Conservation (phyloP, 768 basidiomycete genomes). For the Lactarius tabidus region DNA sequence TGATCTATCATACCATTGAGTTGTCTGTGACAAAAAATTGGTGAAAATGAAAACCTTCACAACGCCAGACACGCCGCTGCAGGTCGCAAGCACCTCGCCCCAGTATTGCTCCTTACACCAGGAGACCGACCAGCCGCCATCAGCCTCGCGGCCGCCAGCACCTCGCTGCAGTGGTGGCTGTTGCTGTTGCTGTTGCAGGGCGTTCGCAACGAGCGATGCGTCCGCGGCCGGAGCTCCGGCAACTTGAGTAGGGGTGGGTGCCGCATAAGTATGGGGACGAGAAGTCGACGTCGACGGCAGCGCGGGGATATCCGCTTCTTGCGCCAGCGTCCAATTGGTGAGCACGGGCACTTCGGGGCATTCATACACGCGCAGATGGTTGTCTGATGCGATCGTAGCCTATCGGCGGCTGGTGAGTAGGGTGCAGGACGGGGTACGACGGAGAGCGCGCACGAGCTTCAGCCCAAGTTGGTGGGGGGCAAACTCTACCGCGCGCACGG, state of each 20-base stretch:
- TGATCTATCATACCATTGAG: conserved; percentile 46
- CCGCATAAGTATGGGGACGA: conserved; percentile 51
- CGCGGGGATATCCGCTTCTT: conserved; percentile 69
- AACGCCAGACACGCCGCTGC: conserved; percentile 64
- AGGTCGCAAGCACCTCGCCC: conserved; percentile 85
- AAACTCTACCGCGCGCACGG: conserved; percentile 83
- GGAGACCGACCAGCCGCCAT: conserved; percentile 88
- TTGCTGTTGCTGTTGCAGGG: conserved; percentile 48
- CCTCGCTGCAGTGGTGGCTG: conserved; percentile 37
- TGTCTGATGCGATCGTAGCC: conserved; percentile 90
- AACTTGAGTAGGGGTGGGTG: conserved; percentile 71
- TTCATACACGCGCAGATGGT: conserved; percentile 83
- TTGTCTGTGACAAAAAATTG: conserved; percentile 1
- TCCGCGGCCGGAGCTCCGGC: conserved; percentile 43
- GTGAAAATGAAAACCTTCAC: conserved; percentile 56
- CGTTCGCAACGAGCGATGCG: conserved; percentile 61
- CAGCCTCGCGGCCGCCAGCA: conserved; percentile 68
- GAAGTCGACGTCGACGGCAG: conserved; percentile 46
- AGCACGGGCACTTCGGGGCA: conserved; percentile 73
- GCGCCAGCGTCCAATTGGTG: conserved; percentile 67
- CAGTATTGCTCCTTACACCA: conserved; percentile 98
- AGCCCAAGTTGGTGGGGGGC: conserved; percentile 84
- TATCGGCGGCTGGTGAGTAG: conserved; percentile 30
- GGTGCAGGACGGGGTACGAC: neutral
- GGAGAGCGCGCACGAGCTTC: conserved; percentile 59